Percentiles rank a stretch among this genome's conserved stretches.
Evolutionary conservation across 225 moss, liverwort and hornwort species (phyloP).

Genomic region (Rhytidiadelphus loreus): DNA sequence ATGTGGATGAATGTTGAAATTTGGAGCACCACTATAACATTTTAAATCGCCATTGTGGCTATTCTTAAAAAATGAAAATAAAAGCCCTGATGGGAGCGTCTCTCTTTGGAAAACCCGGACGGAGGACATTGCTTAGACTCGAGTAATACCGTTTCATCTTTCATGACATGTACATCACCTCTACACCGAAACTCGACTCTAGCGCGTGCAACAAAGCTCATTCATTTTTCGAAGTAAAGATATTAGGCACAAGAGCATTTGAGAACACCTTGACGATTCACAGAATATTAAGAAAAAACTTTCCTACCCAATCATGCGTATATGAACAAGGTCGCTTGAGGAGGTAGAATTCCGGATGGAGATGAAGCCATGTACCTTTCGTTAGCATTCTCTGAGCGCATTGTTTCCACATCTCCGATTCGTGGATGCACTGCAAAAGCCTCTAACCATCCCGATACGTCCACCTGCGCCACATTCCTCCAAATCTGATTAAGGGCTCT

Average conservation of each 20-base stretch:
- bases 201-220: neutral
- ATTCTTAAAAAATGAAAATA: too few species aligned
- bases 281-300: neutral
- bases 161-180: neutral
- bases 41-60: too few species aligned
- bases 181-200: neutral
- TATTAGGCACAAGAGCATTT: neutral
- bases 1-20: too few species aligned
- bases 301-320: neutral
- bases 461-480: conserved; percentile 42
- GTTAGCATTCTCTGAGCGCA: conserved; percentile 32
- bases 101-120: neutral
- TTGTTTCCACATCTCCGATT: conserved; percentile 54
- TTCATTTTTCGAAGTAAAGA: neutral
- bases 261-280: neutral
- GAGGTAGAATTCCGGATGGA: neutral
- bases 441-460: conserved; percentile 72
- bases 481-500: neutral
- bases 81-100: neutral
- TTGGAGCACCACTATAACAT: too few species aligned
- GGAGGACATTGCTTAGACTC: neutral
- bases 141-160: neutral
- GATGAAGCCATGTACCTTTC: conserved; percentile 15
- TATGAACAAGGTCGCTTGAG: neutral
- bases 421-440: conserved; percentile 62